Percentiles rank a stretch among this genome's conserved stretches.
Evolutionary conservation across 352 stramenopile species (phyloP).

Genomic region (Pythium rishiriense): DNA sequence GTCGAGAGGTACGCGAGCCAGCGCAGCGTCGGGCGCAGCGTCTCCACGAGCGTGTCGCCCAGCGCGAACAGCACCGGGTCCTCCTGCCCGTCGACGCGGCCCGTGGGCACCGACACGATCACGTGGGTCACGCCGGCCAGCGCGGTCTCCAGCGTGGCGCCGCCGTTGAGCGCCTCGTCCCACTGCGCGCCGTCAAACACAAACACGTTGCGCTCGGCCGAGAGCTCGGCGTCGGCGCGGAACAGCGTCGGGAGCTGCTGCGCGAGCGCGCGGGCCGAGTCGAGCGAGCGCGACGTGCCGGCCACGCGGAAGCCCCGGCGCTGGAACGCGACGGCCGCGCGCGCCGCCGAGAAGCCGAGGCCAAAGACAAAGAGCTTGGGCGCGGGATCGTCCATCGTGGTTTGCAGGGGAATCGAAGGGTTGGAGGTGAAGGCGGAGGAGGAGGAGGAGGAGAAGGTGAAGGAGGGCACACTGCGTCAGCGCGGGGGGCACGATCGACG

Average conservation of each 20-base stretch:
- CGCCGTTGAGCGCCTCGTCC: slow-evolving; percentile 34
- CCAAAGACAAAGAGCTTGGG: slow-evolving; percentile 86
- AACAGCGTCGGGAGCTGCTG: slow-evolving; percentile 45
- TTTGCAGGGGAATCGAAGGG: not conserved
- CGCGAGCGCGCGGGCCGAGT: slow-evolving; percentile 45
- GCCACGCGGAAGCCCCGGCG: slow-evolving; percentile 59
- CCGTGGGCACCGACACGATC: slow-evolving; percentile 69
- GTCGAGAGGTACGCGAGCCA: slow-evolving; percentile 92
- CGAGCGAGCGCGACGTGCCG: slow-evolving; percentile 68
- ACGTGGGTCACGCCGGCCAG: slow-evolving; percentile 72
- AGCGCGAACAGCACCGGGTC: slow-evolving; percentile 76
- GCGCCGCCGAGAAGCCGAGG: slow-evolving; percentile 81
- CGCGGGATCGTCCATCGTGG: not conserved
- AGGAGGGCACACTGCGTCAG: too few species aligned
- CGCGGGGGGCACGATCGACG: too few species aligned
- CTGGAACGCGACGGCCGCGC: slow-evolving; percentile 68
- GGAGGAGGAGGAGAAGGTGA: not conserved
- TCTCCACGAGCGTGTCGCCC: slow-evolving; percentile 38
- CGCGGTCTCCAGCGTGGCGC: slow-evolving; percentile 40
- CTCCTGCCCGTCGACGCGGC: slow-evolving; percentile 40
- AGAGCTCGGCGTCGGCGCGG: slow-evolving; percentile 24
- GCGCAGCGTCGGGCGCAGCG: slow-evolving; percentile 45
- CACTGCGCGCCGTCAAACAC: slow-evolving; percentile 77
- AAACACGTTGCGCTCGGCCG: slow-evolving; percentile 61
- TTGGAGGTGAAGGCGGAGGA: too few species aligned